phyloP scores from a whole-genome alignment of 345 rosid species.

The Gossypium australe region DNA sequence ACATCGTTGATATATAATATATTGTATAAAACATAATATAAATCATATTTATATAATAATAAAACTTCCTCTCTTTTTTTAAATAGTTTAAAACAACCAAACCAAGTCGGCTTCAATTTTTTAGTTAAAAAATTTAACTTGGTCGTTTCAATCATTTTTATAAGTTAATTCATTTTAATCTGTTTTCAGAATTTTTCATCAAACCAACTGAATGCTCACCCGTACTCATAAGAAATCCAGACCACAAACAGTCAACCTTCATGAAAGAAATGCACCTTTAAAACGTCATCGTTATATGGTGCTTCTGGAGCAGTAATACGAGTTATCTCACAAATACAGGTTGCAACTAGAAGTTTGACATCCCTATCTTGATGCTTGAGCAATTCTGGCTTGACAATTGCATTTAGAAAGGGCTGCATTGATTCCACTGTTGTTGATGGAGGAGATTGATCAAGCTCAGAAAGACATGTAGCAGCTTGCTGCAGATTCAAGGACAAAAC shows the following conservation, averaged over 20 bases:
- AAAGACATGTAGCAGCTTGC: slow-evolving; percentile 85
- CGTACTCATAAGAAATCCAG: neutral
- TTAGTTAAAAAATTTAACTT: neutral
- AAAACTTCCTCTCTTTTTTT: neutral
- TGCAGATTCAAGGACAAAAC: slow-evolving; percentile 29
- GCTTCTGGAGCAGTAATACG: slow-evolving; percentile 97
- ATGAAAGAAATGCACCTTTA: slow-evolving; percentile 54
- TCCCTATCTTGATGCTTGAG: slow-evolving; percentile 93
- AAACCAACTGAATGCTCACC: neutral
- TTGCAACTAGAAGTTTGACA: slow-evolving; percentile 89
- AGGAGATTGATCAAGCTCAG: slow-evolving; percentile 86
- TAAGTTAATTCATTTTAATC: neutral
- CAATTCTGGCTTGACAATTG: slow-evolving; percentile 71
- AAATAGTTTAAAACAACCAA: neutral
- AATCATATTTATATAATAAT: neutral
- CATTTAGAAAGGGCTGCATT: slow-evolving; percentile 73
- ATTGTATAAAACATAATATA: neutral
- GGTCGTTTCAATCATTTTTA: neutral
- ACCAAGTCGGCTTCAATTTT: neutral
- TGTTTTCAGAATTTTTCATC: neutral
- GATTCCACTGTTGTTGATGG: slow-evolving; percentile 56
- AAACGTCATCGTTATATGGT: slow-evolving; percentile 70
- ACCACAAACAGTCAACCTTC: slow-evolving; percentile 11
- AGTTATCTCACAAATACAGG: slow-evolving; percentile 91
- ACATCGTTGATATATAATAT: neutral